These are phyloP conservation scores for Wallacemonas sp. DNA, from an alignment of 208 protist species.

Conservation along the genomic window DNA sequence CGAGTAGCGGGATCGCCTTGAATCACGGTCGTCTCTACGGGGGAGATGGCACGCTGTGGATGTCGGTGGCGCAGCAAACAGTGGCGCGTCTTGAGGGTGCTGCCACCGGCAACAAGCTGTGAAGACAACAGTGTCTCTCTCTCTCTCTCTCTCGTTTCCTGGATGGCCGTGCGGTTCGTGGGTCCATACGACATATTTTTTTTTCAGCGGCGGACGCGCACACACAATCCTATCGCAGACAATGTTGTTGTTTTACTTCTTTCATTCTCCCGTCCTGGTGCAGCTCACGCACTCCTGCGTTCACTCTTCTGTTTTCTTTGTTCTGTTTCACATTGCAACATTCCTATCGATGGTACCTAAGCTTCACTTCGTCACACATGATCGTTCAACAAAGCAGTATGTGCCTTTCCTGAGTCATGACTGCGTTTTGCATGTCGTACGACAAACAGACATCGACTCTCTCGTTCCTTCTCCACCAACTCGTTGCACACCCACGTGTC, in stretches of 20 bases:
- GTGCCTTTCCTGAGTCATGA: neutral
- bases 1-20: constrained; percentile 30
- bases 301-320: constrained; percentile 18
- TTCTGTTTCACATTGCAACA: constrained; percentile 6
- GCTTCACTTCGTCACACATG: neutral
- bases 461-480: no score
- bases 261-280: neutral
- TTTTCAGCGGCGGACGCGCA: no score
- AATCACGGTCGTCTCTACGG: constrained; percentile 48
- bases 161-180: no score
- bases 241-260: constrained; percentile 22
- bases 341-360: neutral
- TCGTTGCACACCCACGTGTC: no score
- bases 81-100: constrained; percentile 14
- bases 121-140: no score
- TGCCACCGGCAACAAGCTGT: no score
- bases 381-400: neutral
- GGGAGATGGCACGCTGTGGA: constrained; percentile 35
- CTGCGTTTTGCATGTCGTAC: neutral
- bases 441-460: no score
- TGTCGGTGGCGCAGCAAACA: constrained; percentile 52
- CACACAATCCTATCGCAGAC: no score
- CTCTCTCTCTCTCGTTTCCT: no score
- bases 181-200: no score
- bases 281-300: no score